These are phyloP conservation scores for Fusarium clavum DNA, from an alignment of 2,329 filamentous ascomycete species.

Conservation along the genomic window DNA sequence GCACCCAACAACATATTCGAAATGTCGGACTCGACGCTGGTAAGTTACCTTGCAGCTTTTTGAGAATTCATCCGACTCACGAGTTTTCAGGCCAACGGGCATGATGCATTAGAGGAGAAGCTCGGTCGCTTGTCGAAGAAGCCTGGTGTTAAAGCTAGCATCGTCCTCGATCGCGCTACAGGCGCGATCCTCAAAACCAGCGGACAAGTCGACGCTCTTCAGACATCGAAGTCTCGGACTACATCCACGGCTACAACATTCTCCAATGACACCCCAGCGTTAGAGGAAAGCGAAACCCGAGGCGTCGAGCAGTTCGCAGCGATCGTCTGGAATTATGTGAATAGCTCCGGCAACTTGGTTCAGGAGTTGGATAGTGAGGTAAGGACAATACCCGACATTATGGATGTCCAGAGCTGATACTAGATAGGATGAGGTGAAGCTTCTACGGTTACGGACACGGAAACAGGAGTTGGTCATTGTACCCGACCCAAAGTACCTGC, in stretches of 20 bases:
- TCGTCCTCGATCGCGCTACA: constrained; percentile 77
- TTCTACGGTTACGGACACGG: constrained; percentile 82
- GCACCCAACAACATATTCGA: constrained; percentile 5
- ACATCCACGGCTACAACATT: constrained; percentile 57
- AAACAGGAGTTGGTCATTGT: constrained; percentile 88
- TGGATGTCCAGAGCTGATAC: constrained; percentile 39
- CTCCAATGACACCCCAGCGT: constrained; percentile 57
- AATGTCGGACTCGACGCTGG: constrained; percentile 45
- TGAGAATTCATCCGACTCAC: constrained; percentile 1
- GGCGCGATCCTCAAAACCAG: constrained; percentile 81
- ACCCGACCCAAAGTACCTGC: constrained; percentile 80
- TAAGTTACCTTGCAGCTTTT: constrained; percentile 16
- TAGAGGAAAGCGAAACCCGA: constrained; percentile 63
- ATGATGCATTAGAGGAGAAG: constrained; percentile 72
- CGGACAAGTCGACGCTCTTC: constrained; percentile 72
- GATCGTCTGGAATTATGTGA: constrained; percentile 81
- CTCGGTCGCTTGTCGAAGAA: constrained; percentile 80
- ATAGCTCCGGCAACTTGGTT: constrained; percentile 75
- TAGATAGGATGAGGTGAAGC: constrained; percentile 76
- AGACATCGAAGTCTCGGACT: constrained; percentile 53
- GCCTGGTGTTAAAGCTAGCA: constrained; percentile 80
- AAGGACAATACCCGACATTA: constrained; percentile 33
- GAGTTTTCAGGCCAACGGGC: constrained; percentile 55
- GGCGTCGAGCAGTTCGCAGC: constrained; percentile 78
- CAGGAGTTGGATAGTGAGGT: constrained; percentile 79